These are phyloP conservation scores for Pseudocercospora musae DNA, from an alignment of 2,329 filamentous ascomycete genomes.

Conservation along the genomic window DNA sequence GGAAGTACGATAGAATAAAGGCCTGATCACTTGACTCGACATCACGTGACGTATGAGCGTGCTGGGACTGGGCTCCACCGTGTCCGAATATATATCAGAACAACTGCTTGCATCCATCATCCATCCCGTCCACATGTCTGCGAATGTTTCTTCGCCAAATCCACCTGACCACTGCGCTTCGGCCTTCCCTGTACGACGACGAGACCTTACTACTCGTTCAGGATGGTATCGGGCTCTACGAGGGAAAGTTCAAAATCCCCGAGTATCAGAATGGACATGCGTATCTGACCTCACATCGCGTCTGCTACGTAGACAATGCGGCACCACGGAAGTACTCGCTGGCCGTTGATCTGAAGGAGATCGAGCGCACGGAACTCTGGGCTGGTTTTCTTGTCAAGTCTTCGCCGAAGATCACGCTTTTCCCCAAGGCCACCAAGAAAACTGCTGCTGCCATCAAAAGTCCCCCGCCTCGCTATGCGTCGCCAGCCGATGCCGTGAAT, in stretches of 20 bases:
- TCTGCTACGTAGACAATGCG: conserved; percentile 88
- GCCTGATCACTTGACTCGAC: too few relatives aligned
- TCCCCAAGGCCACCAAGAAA: conserved; percentile 74
- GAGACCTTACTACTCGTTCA: conserved; percentile 95
- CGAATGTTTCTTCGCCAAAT: conserved; percentile 95
- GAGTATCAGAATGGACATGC: conserved; percentile 94
- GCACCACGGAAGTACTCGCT: conserved; percentile 82
- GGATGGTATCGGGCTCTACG: conserved; percentile 94
- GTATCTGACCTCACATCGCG: conserved; percentile 91
- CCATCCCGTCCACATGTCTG: conserved; percentile 26
- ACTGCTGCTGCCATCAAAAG: too few relatives aligned
- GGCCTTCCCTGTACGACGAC: conserved; percentile 87
- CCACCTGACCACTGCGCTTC: conserved; percentile 92
- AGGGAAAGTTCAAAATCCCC: conserved; percentile 94
- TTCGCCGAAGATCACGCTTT: conserved; percentile 85
- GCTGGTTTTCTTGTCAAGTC: conserved; percentile 85
- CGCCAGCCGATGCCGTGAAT: conserved; percentile 47
- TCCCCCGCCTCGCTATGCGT: conserved; percentile 47
- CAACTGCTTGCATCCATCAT: not conserved
- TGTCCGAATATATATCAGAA: too few relatives aligned
- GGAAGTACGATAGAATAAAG: too few relatives aligned
- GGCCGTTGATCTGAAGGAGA: conserved; percentile 81
- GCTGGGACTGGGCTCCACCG: too few relatives aligned
- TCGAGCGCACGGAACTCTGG: conserved; percentile 88
- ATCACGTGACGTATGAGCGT: too few relatives aligned